phyloP scores from a whole-genome alignment of 148 eudicot genomes.

The Hydrangea macrophylla region DNA sequence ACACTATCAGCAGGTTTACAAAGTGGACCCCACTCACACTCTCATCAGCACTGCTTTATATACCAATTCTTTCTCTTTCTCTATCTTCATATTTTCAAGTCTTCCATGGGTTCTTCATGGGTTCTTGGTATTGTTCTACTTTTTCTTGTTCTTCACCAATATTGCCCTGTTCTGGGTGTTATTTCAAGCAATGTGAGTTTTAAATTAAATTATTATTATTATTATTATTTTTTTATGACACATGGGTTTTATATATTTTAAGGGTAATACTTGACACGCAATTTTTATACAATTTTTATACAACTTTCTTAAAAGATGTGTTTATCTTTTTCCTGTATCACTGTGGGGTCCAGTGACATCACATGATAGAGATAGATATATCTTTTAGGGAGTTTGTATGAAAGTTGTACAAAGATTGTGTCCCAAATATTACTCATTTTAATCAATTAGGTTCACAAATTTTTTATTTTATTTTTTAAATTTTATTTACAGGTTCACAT shows the following conservation, averaged over 20 bases:
- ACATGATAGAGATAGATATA: too few species aligned
- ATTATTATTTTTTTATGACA: background rate
- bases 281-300: too few species aligned
- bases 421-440: too few species aligned
- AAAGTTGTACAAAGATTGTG: too few species aligned
- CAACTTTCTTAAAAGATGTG: too few species aligned
- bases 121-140: background rate
- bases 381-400: too few species aligned
- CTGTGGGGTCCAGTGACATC: too few species aligned
- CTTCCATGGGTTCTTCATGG: conserved; percentile 16
- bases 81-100: conserved; percentile 8
- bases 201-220: too few species aligned
- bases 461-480: too few species aligned
- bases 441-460: background rate
- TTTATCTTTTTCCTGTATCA: too few species aligned
- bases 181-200: conserved; percentile 22
- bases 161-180: conserved; percentile 11
- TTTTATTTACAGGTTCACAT: conserved; percentile 25
- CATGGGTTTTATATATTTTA: conserved; percentile 2
- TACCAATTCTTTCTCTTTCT: background rate
- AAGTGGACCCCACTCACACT: background rate
- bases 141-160: conserved; percentile 8
- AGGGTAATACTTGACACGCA: too few species aligned
- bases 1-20: background rate
- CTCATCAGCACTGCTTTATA: background rate